Percentiles rank a stretch among this genome's conserved stretches.
phyloP scores from a whole-genome alignment of 345 rosid species.

The Conringia planisiliqua region DNA sequence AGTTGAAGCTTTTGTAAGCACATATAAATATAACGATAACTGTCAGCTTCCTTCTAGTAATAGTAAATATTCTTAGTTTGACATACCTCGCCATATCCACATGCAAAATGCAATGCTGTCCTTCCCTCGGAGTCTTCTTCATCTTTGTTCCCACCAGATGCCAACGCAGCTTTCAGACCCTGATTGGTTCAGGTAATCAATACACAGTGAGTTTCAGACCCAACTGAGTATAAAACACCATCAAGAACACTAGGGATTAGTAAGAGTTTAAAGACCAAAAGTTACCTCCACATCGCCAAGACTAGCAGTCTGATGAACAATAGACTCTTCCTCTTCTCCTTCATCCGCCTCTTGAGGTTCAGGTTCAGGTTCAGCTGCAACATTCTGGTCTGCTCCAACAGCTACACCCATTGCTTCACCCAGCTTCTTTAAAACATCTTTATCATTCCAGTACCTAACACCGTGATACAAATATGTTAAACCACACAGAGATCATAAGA shows the following conservation, averaged over 20 bases:
- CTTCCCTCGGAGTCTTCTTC: constrained; percentile 97
- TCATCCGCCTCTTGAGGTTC: constrained; percentile 57
- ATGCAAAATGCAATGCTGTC: constrained; percentile 95
- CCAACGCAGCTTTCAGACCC: constrained; percentile 76
- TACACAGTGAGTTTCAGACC: neutral
- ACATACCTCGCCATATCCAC: constrained; percentile 95
- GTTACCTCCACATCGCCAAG: constrained; percentile 85
- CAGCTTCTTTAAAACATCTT: constrained; percentile 78
- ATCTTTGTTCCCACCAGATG: constrained; percentile 84
- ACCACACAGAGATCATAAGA: neutral
- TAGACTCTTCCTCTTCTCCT: constrained; percentile 81
- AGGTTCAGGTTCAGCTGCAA: constrained; percentile 62
- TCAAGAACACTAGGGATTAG: neutral
- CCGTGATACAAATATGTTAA: neutral
- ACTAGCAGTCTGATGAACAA: constrained; percentile 88
- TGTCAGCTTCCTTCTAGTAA: neutral
- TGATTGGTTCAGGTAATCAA: constrained; percentile 28
- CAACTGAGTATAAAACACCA: neutral
- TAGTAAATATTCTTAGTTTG: neutral
- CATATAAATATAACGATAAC: neutral
- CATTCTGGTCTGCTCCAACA: constrained; percentile 45
- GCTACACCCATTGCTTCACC: constrained; percentile 98
- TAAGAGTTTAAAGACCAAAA: neutral
- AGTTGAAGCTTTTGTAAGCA: neutral
- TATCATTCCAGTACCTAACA: constrained; percentile 90